phyloP scores from a whole-genome alignment of 2,329 filamentous ascomycete genomes.

The Curvularia hawaiiensis region DNA sequence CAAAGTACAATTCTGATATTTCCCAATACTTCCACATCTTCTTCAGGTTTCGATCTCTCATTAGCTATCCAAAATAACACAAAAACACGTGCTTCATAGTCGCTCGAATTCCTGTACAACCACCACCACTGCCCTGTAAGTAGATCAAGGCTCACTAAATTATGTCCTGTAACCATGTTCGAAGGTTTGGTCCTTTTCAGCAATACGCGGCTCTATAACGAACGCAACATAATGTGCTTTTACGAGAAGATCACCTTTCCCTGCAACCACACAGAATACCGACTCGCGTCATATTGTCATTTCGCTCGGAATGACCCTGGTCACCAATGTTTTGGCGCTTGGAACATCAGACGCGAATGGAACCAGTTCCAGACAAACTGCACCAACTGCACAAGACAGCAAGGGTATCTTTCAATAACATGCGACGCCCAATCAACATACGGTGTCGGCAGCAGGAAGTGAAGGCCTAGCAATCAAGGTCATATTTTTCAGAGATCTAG shows the following conservation, averaged over 20 bases:
- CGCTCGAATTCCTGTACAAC: background rate
- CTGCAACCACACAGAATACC: conserved; percentile 65
- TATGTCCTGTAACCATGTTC: background rate
- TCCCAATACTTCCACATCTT: conserved; percentile 12
- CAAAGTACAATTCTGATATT: conserved; percentile 10
- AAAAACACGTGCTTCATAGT: background rate
- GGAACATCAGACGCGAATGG: conserved; percentile 64
- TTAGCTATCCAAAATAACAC: background rate
- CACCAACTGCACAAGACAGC: conserved; percentile 6
- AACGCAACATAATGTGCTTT: conserved; percentile 63
- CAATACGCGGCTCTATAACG: background rate
- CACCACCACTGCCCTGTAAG: conserved; percentile 1
- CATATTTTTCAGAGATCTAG: background rate
- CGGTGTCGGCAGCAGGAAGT: background rate
- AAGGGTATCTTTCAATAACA: background rate
- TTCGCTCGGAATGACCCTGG: conserved; percentile 73
- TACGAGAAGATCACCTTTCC: conserved; percentile 71
- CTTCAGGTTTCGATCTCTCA: background rate
- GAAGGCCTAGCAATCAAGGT: too few species aligned
- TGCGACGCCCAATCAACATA: background rate
- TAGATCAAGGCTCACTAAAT: background rate
- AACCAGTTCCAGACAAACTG: conserved; percentile 51
- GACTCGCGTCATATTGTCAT: conserved; percentile 73
- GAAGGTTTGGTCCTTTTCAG: background rate
- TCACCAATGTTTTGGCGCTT: conserved; percentile 71